Base-by-base conservation (phyloP, 352 stramenopile species). In the Elongisporangium prolatum region DNA sequence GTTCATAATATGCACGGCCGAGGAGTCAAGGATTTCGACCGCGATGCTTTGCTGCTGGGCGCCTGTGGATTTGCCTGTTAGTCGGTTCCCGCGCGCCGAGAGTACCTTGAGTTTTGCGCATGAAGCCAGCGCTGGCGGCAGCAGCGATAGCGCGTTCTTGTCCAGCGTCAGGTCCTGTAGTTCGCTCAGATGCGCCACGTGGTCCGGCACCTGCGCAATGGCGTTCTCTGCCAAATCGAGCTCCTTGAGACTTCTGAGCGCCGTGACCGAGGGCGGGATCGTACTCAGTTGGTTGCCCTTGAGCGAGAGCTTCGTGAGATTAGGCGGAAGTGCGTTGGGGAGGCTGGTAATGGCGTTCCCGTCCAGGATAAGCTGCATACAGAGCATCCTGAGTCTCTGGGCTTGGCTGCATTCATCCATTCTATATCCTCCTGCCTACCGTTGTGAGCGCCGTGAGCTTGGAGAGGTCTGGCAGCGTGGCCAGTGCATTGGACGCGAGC, bases 1-100 rank as follows among this genome's bases (percentile, higher is more conserved):
- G 52, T 95, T 89, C 72, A 95, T 75, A 49, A 93, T 86, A 48
- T 95, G 76, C 21, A 95, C 77, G 16, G n/a, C 54, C 38, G 84
- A 92, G 18, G 48, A 37, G 37, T 72, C 62, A 44, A 95, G 65
- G 21, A 95, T 57, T 55, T 82, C 72, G 7, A 48, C 60, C 24
- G 84, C 75, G 54, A 95, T 89, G 20, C 70, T 61, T 48, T 90
- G 82, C 18, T 50, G 54, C 7, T 61, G 50, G 5, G 28, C 51
- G 10, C 40, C 64, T 17, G 37, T 51, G 11, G 62, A 68, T 0
- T 44, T 47, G 2, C 72, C 74, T 1, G 59, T 44, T 24, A 95
- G 67, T 8, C 52, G 55, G 54, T 95, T 95, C 22, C 61, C 52
- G 5, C 82, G 75, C 18, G 76, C 84, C 1, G 81, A 92, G 16